Conservation (phyloP, 179 eudicot genomes). For the Pouteria campechiana region DNA sequence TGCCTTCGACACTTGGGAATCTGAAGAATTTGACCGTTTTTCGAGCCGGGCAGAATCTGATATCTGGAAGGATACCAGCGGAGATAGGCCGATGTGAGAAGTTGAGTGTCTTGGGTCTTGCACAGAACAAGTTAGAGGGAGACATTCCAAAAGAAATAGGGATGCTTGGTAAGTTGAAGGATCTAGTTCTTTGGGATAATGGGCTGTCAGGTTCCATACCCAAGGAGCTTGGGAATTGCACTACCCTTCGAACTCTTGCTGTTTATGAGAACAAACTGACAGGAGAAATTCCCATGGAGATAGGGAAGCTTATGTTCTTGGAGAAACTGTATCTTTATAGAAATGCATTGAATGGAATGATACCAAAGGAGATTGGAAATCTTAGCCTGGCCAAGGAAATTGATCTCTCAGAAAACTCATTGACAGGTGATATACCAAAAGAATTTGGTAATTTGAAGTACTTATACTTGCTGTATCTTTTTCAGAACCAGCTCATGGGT, state of each 20-base stretch:
- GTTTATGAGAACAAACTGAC: slow-evolving; percentile 25
- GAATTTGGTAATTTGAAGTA: slow-evolving; percentile 16
- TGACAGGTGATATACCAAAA: slow-evolving; percentile 24
- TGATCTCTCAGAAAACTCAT: slow-evolving; percentile 28
- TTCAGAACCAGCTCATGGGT: slow-evolving; percentile 27
- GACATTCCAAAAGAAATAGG: slow-evolving; percentile 26
- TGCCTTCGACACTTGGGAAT: slow-evolving; percentile 30
- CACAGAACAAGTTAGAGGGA: slow-evolving; percentile 26
- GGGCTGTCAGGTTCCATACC: slow-evolving; percentile 28
- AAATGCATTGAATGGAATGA: slow-evolving; percentile 25
- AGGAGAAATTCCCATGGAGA: slow-evolving; percentile 26
- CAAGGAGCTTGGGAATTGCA: slow-evolving; percentile 21
- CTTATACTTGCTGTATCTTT: slow-evolving; percentile 25
- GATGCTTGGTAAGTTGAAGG: slow-evolving; percentile 18
- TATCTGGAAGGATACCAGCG: slow-evolving; percentile 25
- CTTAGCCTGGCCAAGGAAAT: slow-evolving; percentile 18
- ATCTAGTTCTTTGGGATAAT: slow-evolving; percentile 29
- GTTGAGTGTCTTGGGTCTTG: slow-evolving; percentile 29
- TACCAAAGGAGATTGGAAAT: slow-evolving; percentile 30
- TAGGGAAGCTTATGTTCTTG: slow-evolving; percentile 20
- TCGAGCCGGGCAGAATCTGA: slow-evolving; percentile 26
- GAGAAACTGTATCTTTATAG: slow-evolving; percentile 18
- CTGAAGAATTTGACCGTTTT: slow-evolving; percentile 21
- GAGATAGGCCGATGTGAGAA: slow-evolving; percentile 26
- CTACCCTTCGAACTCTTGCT: slow-evolving; percentile 18